Evolutionary conservation across 2,329 filamentous ascomycete genomes (phyloP), one percentile per base, ranked within the genome.

Genomic region (Trichocomaceae sp.): DNA sequence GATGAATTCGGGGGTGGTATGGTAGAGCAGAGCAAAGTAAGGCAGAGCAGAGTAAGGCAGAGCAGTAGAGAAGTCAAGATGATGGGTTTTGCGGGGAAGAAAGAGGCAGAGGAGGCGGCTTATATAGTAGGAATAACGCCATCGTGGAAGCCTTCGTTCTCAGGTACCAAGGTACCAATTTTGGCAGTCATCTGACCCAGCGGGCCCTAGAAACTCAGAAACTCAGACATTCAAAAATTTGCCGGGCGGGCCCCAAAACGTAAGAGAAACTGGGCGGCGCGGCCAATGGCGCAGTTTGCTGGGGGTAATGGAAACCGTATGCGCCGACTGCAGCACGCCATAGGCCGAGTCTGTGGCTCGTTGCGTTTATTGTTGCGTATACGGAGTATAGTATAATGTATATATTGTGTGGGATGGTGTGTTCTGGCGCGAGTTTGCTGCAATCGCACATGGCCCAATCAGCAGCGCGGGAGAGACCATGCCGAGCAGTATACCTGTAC

Each of bases 281-380:
- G 48, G 42, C 69, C 69, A 72, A 71, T 71, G 46, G 61, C 23
- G 57, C 57, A 55, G 58, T 67, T 69, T 66, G 58, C 57, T 63
- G 63, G 63, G 66, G 66, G 65, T 67, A 68, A 68, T 66, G 57
- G 60, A 64, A 64, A 62, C 54, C 2, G 15, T 19, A 12, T 9
- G 20, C 20, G 2, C 44, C 4, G 20, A 3, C 8, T 20, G 15
- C n/a, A 37, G 3, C 12, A n/a, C 7, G 33, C 33, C 3, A 37
- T n/a, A n/a, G n/a, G 37, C n/a, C n/a, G 37, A 5, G 37, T 17
- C n/a, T 17, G 35, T 17, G 37, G 3, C n/a, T 9, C n/a, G 29
- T 33, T 33, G 29, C 29, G n/a, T n/a, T n/a, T n/a, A n/a, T n/a
- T n/a, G n/a, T n/a, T n/a, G n/a, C n/a, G n/a, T n/a, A n/a, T n/a